Base-by-base conservation (phyloP, 2,329 filamentous ascomycete species). In the Monilinia aucupariae region DNA sequence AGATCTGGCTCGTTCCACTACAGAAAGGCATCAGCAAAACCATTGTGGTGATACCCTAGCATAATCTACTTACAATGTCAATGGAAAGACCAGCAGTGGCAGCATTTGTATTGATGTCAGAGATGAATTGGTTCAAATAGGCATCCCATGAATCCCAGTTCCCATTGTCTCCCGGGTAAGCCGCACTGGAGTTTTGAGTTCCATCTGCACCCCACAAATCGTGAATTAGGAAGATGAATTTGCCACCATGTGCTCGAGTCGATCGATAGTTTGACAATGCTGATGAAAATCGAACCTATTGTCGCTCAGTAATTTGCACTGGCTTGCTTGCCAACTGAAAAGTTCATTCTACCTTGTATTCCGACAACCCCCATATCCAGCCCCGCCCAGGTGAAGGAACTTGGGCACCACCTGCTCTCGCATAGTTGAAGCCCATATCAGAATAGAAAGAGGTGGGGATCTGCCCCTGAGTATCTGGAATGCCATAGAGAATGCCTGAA, bases 1-100 rank as follows among this genome's bases (percentile, higher is more conserved):
- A 71, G 22, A 61, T 82, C 80, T 0, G 81, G 79, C 70, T 83
- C 81, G 62, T 83, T 83, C 81, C 81, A 83, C 56, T 59, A 20
- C 7, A 22, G 2, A 27, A 3, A 41, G 25, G 25, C 34, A 54
- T 15, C 12, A 45, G 4, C 1, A 22, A 22, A 43, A 6, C 32
- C 4, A 8, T 7, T 3, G 15, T n/a, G 8, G 13, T 20, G 25
- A 20, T 3, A n/a, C 25, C 2, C 15, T 20, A 37, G 41, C 9
- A 4, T 10, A n/a, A 20, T 9, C n/a, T 22, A 20, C 39, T 53
- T 54, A 61, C 49, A 13, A 51, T 49, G 50, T 43, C 51, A 41
- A 58, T 50, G 13, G 43, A 82, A 59, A 83, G 66, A 0, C 74
- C 75, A 0, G 71, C 71, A 25, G 68, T 72, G 69, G 74, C 76